Base-by-base conservation (phyloP, 345 rosid species). In the Citrus glauca region DNA sequence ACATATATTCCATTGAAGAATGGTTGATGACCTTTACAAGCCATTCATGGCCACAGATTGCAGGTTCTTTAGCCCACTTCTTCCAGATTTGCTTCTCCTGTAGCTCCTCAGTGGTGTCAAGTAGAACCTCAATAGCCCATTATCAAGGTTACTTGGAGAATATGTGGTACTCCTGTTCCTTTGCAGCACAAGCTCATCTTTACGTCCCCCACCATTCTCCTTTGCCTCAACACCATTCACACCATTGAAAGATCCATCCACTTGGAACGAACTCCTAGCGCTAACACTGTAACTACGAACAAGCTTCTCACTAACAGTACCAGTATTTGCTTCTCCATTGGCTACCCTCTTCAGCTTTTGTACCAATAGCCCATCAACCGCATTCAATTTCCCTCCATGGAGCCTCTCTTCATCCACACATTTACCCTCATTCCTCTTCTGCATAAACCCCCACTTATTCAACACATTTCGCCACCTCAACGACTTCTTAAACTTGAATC, bases 401-500 rank as follows among this genome's bases (percentile, higher is more conserved):
- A 82, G 53, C 71, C 73, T 81, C 69, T 86, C 30, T 66, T 69
- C 88, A 27, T 81, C 86, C 66, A 68, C 81, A 66, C 71, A 72
- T 65, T 84, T 85, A 66, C 75, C 82, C 33, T 81, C 87, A 22
- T 72, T 85, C 77, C 85, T 81, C 86, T 88, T 83, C 74, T 83
- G 91, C 25, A 88, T 89, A 66, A 92, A 69, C 38, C 97, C 97
- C 94, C 93, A 92, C 37, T 92, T 75, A 50, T 80, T 94, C 95
- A 89, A 91, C 9, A 84, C 87, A 72, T 84, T 89, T 19, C 86
- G 81, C 93, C 93, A 86, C 67, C 84, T 80, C 38, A 72, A 75
- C 25, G 85, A 72, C 84, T 89, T 92, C 87, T 82, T 89, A 32
- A 53, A 53, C 50, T 42, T 79, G 70, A 83, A 72, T 30, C 81